These are phyloP conservation scores for Tanacetum coccineum DNA, from an alignment of 129 eudicot genomes.

Conservation along the genomic window DNA sequence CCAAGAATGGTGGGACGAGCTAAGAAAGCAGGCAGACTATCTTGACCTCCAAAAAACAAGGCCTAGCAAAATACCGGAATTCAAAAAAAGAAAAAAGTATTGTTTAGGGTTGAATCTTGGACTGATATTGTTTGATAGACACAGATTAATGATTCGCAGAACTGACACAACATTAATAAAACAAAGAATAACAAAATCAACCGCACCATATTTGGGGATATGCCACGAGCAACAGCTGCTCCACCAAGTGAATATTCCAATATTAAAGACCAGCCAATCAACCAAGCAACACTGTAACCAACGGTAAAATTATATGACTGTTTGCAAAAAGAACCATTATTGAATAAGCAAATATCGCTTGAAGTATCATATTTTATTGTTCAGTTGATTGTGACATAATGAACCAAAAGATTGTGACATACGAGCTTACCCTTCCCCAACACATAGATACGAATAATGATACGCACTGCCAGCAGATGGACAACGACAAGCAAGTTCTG, in stretches of 20 bases:
- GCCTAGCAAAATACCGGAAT: slow-evolving; percentile 33
- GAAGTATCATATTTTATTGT: background rate
- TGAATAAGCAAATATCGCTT: background rate
- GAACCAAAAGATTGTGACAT: background rate
- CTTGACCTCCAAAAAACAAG: slow-evolving; percentile 81
- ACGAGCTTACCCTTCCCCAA: slow-evolving; percentile 84
- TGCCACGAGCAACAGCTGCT: slow-evolving; percentile 98
- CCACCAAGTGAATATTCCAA: slow-evolving; percentile 97
- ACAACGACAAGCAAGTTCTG: slow-evolving; percentile 98
- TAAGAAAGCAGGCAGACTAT: slow-evolving; percentile 68
- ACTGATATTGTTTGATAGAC: no score
- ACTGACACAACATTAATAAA: no score
- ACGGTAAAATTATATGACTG: background rate
- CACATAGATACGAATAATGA: slow-evolving; percentile 89
- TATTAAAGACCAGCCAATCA: slow-evolving; percentile 93
- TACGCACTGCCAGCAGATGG: slow-evolving; percentile 99
- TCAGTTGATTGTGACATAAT: background rate
- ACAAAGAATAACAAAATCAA: no score
- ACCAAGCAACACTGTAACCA: slow-evolving; percentile 82
- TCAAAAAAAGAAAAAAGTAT: background rate
- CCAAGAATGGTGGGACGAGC: slow-evolving; percentile 78
- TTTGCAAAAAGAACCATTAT: slow-evolving; percentile 6
- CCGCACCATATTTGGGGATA: slow-evolving; percentile 91
- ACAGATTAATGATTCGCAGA: no score
- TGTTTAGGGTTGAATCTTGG: no score